Conservation (phyloP, 805 yeast genomes). For the Maudiozyma serrabonitensis region DNA sequence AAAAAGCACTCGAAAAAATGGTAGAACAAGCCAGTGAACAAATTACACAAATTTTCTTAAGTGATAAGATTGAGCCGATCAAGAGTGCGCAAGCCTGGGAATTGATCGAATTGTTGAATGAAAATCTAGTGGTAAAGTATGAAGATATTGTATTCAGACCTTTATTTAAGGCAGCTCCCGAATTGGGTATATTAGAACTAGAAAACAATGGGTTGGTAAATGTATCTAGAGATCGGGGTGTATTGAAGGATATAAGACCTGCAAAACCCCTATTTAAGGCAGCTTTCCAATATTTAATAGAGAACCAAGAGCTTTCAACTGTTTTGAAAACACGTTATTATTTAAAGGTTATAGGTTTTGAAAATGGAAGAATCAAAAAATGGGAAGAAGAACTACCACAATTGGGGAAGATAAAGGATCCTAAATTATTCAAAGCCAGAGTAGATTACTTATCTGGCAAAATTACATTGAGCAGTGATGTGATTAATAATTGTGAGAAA, state of each 20-base stretch:
- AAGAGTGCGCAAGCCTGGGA: slow-evolving; percentile 83
- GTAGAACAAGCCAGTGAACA: slow-evolving; percentile 80
- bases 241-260: slow-evolving; percentile 53
- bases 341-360: slow-evolving; percentile 44
- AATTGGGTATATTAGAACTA: slow-evolving; percentile 51
- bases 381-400: slow-evolving; percentile 65
- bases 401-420: slow-evolving; percentile 41
- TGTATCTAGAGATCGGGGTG: slow-evolving; percentile 68
- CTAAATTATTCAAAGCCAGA: slow-evolving; percentile 48
- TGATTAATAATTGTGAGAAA: slow-evolving; percentile 40
- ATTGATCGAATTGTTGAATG: slow-evolving; percentile 55
- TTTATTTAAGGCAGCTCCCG: slow-evolving; percentile 47
- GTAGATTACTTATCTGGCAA: slow-evolving; percentile 54
- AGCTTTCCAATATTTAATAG: slow-evolving; percentile 60
- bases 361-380: slow-evolving; percentile 49
- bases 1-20: slow-evolving; percentile 69
- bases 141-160: slow-evolving; percentile 48
- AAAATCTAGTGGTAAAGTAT: slow-evolving; percentile 36
- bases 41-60: slow-evolving; percentile 66
- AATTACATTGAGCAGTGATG: slow-evolving; percentile 50
- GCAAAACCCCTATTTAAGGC: slow-evolving; percentile 80
- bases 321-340: slow-evolving; percentile 58
- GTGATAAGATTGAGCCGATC: slow-evolving; percentile 43
- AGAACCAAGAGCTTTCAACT: slow-evolving; percentile 46
- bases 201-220: slow-evolving; percentile 73